Percentiles rank a stretch among this genome's conserved stretches.
Evolutionary conservation across 176 grass and related monocot species (phyloP).

Genomic region (Rhynchospora breviuscula): DNA sequence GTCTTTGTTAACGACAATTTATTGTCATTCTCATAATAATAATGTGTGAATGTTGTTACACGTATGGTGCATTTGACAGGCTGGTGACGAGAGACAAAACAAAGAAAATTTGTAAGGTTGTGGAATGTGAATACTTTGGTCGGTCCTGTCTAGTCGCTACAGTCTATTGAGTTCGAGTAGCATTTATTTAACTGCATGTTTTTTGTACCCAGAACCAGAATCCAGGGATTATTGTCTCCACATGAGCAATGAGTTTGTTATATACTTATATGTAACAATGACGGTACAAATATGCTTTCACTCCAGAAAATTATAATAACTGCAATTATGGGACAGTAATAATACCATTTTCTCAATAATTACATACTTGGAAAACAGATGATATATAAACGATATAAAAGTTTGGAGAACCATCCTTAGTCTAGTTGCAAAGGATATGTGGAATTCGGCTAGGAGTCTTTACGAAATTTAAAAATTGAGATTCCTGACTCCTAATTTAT

Average conservation of each 20-base stretch:
- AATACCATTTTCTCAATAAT: too few species aligned
- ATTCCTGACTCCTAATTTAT: too few species aligned
- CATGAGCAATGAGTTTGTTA: not conserved
- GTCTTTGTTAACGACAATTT: not conserved
- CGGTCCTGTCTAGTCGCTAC: not conserved
- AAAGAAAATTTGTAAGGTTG: conserved; percentile 7
- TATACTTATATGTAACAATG: not conserved
- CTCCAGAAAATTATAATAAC: not conserved
- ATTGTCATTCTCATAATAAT: not conserved
- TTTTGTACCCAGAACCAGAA: not conserved
- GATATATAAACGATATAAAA: too few species aligned
- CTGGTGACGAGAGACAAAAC: not conserved
- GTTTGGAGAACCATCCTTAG: too few species aligned
- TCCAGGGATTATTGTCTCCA: conserved; percentile 3
- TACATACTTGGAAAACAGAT: too few species aligned
- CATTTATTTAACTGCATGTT: conserved; percentile 16
- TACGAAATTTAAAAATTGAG: too few species aligned
- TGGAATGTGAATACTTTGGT: conserved; percentile 18
- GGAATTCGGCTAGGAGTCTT: too few species aligned
- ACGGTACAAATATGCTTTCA: not conserved
- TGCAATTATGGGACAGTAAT: not conserved
- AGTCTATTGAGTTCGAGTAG: conserved; percentile 3
- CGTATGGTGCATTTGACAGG: not conserved
- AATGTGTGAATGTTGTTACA: not conserved
- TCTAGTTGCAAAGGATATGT: too few species aligned